Conservation (phyloP, 495 filamentous ascomycete species). For the Aeminium ludgeri region DNA sequence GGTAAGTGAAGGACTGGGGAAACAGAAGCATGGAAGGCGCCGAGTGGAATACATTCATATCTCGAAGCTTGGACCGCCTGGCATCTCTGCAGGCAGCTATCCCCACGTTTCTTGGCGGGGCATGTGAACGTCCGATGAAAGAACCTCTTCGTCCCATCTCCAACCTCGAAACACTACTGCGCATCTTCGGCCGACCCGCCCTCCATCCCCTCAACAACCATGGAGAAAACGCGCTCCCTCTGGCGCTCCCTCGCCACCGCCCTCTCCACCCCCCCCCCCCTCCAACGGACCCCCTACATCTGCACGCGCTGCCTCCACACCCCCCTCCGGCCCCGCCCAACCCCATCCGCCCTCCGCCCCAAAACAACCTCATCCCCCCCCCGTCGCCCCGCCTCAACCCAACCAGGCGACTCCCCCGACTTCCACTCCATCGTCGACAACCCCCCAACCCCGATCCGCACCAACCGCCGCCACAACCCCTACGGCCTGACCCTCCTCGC, state of each 20-base stretch:
- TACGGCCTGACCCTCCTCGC: constrained; percentile 27
- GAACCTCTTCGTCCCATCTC: not conserved
- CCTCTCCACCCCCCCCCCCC: too few species aligned
- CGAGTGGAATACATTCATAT: not conserved
- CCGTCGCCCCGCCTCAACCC: constrained; percentile 1
- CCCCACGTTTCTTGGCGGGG: too few species aligned
- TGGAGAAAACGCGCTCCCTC: constrained; percentile 2
- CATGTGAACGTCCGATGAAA: too few species aligned
- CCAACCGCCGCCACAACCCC: constrained; percentile 43
- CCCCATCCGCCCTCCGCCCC: constrained; percentile 3
- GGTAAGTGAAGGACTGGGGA: not conserved
- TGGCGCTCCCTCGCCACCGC: too few species aligned
- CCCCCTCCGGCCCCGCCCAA: not conserved
- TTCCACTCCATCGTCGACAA: constrained; percentile 77
- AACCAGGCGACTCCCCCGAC: constrained; percentile 42
- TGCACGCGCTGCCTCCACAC: constrained; percentile 11
- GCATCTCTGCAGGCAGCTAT: too few species aligned
- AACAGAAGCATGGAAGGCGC: too few species aligned
- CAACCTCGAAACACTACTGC: not conserved
- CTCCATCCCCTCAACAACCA: too few species aligned
- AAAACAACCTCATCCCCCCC: too few species aligned
- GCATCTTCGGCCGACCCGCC: not conserved
- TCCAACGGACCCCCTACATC: too few species aligned
- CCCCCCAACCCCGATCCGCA: constrained; percentile 57
- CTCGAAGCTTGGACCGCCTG: too few species aligned